Conservation (phyloP, 78 protist genomes). For the Dictyostelium purpureum region DNA sequence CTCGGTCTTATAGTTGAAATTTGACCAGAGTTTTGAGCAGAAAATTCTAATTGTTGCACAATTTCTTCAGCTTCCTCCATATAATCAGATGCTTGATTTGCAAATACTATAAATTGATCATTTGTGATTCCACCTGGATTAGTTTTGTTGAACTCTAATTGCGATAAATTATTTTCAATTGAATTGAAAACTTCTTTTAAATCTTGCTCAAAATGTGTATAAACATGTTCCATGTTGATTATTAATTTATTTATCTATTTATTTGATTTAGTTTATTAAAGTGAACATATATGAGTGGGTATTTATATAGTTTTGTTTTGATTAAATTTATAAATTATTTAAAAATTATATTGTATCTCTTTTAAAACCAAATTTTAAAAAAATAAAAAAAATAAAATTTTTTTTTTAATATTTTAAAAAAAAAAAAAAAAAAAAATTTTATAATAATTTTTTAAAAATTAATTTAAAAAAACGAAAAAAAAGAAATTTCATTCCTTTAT, state of each 20-base stretch:
- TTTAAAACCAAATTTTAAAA: too few relatives aligned
- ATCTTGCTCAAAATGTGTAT: constrained; percentile 54
- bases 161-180: background rate
- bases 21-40: constrained; percentile 59
- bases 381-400: too few relatives aligned
- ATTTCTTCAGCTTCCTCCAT: constrained; percentile 65
- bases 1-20: constrained; percentile 36
- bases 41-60: constrained; percentile 66
- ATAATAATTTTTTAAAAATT: too few relatives aligned
- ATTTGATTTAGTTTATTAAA: too few relatives aligned
- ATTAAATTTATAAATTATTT: background rate
- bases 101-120: constrained; percentile 25
- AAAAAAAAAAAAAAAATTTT: too few relatives aligned
- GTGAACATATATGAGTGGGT: too few relatives aligned
- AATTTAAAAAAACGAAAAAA: too few relatives aligned
- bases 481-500: background rate
- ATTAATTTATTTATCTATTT: too few relatives aligned
- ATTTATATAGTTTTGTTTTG: background rate
- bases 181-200: constrained; percentile 4
- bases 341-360: background rate
- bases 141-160: background rate
- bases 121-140: background rate
- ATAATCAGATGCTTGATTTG: constrained; percentile 6
- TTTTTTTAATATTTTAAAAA: too few relatives aligned
- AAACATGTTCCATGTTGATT: constrained; percentile 55